Evolutionary conservation across 2,329 filamentous ascomycete species (phyloP).

Genomic region (Fusarium protoensiforme): DNA sequence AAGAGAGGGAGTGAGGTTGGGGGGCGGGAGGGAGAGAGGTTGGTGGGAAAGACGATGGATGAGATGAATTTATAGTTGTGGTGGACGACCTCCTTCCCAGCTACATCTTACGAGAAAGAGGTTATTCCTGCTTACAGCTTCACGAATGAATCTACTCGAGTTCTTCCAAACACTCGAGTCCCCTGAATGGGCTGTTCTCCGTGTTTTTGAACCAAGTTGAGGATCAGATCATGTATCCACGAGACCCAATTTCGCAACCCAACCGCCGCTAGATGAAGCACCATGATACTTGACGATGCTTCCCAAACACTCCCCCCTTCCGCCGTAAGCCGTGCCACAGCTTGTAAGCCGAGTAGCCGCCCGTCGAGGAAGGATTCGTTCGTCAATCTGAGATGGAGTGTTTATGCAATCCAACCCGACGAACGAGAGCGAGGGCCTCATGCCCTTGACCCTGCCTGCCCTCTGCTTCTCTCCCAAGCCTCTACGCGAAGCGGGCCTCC

Average conservation of each 20-base stretch:
- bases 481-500: background rate
- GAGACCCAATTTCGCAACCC: background rate
- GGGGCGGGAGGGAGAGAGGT: no score
- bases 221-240: background rate
- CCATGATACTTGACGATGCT: background rate
- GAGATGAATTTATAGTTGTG: slow-evolving; percentile 24
- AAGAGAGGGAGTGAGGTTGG: background rate
- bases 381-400: background rate
- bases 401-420: background rate
- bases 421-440: background rate
- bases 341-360: background rate
- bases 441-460: background rate
- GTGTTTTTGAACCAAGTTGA: background rate
- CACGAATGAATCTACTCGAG: background rate
- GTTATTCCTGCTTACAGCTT: background rate
- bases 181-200: background rate
- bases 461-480: background rate
- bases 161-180: background rate
- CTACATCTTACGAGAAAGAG: slow-evolving; percentile 6
- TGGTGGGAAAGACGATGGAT: background rate
- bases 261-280: background rate
- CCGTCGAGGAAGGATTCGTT: background rate
- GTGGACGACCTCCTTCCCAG: slow-evolving; percentile 4
- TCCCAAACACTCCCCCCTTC: slow-evolving; percentile 2
- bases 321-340: background rate